Base-by-base conservation (phyloP, 306 rosid genomes). In the Vigna reflexopilosa region DNA sequence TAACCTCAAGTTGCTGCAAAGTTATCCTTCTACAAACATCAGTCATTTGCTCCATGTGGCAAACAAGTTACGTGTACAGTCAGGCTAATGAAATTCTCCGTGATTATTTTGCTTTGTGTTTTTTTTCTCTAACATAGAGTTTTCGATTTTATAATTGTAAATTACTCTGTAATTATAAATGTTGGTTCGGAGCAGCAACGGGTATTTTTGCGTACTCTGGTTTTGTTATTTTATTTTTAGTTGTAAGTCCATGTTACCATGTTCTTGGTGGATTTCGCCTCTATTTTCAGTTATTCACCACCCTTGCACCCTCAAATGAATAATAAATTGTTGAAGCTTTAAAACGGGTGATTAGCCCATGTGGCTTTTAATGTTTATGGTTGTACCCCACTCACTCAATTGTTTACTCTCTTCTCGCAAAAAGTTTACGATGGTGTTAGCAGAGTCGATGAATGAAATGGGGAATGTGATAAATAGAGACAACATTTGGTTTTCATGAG, bases 1-100 rank as follows among this genome's bases (percentile, higher is more conserved):
- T 6, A 95, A 95, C 87, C 98, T 95, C 83, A 95, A 95, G 85
- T 85, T 95, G 81, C 87, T 95, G 67, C 98, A 95, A 77, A 77
- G 84, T 70, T 95, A 92, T 70, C 98, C 98, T 8, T 88, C 97
- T 10, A 86, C 96, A 36, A 95, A 92, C 89, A 92, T 95, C 69
- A 86, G 96, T 55, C 98, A 95, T 89, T 86, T 92, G 88, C 93
- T 95, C 63, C 92, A 95, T 54, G 98, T 95, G 32, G 98, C 98
- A 70, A 89, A 89, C 85, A 92, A 91, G 92, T 72, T 95, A 86
- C 97, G 97, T 80, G 86, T 80, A 78, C 95, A 88, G 80, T 80
- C 90, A 76, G 77, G 74, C 73, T 94, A 84, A 78, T 80, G 61
- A 45, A 70, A 52, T 52, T 77, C 58, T 42, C 79, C 4, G 30